These are phyloP conservation scores for Cordyceps tenuipes DNA, from an alignment of 2,329 filamentous ascomycete species.

Conservation along the genomic window DNA sequence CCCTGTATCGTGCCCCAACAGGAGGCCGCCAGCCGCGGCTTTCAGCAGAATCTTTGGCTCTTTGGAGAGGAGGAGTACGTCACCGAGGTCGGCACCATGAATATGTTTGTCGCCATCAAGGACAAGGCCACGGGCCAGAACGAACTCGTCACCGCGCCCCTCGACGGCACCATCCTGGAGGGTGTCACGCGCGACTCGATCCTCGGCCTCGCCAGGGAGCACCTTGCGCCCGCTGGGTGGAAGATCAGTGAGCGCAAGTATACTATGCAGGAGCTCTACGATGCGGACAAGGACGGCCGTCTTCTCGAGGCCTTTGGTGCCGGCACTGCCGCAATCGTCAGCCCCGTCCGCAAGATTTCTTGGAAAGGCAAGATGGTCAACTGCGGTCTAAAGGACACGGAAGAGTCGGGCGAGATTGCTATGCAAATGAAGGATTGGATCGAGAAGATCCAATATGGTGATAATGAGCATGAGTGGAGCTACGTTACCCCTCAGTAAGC, in stretches of 20 bases:
- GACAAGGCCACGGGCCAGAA: slow-evolving; percentile 83
- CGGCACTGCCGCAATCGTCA: slow-evolving; percentile 90
- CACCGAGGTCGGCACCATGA: slow-evolving; percentile 98
- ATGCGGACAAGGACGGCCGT: slow-evolving; percentile 75
- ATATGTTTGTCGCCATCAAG: slow-evolving; percentile 82
- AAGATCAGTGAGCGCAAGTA: slow-evolving; percentile 80
- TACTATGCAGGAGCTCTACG: slow-evolving; percentile 76
- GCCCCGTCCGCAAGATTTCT: slow-evolving; percentile 78
- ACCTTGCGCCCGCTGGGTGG: slow-evolving; percentile 80
- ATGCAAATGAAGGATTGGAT: slow-evolving; percentile 93
- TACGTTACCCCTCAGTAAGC: slow-evolving; percentile 33
- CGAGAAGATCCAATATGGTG: slow-evolving; percentile 88
- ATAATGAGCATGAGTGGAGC: slow-evolving; percentile 89
- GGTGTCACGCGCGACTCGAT: slow-evolving; percentile 92
- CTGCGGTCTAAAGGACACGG: slow-evolving; percentile 69
- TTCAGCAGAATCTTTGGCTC: slow-evolving; percentile 97
- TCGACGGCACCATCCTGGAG: slow-evolving; percentile 94
- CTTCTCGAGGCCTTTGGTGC: slow-evolving; percentile 89
- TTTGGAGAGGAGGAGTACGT: slow-evolving; percentile 94
- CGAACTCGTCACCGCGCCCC: slow-evolving; percentile 86
- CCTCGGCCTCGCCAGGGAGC: slow-evolving; percentile 75
- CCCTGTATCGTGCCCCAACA: slow-evolving; percentile 96
- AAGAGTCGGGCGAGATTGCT: slow-evolving; percentile 85
- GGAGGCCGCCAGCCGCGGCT: slow-evolving; percentile 81
- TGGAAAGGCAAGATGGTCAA: slow-evolving; percentile 77